Evolutionary conservation across 169 alveolate species (phyloP).

Genomic region (Eimeria necatrix): DNA sequence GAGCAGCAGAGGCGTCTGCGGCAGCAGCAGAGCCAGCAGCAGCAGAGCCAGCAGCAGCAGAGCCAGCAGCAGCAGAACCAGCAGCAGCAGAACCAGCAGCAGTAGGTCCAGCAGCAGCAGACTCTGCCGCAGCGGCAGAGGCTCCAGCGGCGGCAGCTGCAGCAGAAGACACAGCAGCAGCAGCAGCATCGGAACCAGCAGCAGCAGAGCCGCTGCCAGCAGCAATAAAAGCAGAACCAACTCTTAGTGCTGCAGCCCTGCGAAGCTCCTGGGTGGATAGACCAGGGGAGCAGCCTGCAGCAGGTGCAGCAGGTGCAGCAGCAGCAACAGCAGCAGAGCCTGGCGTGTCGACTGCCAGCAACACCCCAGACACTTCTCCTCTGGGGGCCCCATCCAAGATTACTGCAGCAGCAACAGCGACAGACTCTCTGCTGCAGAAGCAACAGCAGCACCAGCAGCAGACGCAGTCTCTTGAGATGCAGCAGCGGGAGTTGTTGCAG

Average conservation of each 20-base stretch:
- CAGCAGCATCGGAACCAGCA: not conserved
- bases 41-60: not conserved
- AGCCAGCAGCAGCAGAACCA: not conserved
- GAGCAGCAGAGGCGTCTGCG: constrained; percentile 12
- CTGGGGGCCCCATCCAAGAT: constrained; percentile 37
- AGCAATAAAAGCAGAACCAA: constrained; percentile 18
- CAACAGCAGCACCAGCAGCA: constrained; percentile 57
- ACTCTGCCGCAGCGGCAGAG: not conserved
- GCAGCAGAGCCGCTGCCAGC: not conserved
- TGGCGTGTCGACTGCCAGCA: constrained; percentile 37
- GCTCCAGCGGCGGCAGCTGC: not conserved
- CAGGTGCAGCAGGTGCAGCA: constrained; percentile 31
- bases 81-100: constrained; percentile 1
- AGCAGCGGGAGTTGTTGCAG: constrained; percentile 60
- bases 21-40: constrained; percentile 6
- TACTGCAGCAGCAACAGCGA: constrained; percentile 2
- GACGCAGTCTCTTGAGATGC: constrained; percentile 31
- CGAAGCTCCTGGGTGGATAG: not conserved
- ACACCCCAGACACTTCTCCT: constrained; percentile 56
- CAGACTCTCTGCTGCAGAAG: not conserved
- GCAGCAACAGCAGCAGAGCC: constrained; percentile 32
- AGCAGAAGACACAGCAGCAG: not conserved
- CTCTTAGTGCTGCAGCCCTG: constrained; percentile 1
- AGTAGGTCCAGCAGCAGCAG: not conserved
- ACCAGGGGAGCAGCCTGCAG: not conserved